Conservation (phyloP, 305 asterid genomes). For the Stenogyne calaminthoides region DNA sequence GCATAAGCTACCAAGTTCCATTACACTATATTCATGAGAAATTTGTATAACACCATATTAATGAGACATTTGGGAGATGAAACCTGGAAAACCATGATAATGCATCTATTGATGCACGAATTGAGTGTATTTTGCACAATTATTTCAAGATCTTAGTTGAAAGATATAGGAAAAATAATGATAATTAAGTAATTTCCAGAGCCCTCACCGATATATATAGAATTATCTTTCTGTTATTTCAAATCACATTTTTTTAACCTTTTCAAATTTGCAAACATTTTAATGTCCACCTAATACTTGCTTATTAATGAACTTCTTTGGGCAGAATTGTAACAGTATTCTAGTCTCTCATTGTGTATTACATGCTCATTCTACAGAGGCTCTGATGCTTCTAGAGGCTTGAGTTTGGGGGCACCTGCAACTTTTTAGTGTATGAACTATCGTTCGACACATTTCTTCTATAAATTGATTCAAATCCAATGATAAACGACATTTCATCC, state of each 20-base stretch:
- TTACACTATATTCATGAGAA: too few relatives aligned
- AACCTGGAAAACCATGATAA: neutral
- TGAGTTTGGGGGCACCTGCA: neutral
- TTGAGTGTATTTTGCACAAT: neutral
- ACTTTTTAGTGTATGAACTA: neutral
- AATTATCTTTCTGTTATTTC: constrained; percentile 11
- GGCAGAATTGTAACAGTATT: constrained; percentile 30
- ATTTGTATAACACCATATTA: neutral
- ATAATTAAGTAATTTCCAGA: neutral
- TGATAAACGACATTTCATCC: constrained; percentile 6
- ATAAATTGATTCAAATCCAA: constrained; percentile 22
- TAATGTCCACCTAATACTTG: constrained; percentile 43
- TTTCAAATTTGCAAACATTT: constrained; percentile 37
- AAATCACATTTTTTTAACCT: constrained; percentile 23
- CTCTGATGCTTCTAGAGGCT: constrained; percentile 3
- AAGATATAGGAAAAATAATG: too few relatives aligned
- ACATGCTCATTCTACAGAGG: neutral
- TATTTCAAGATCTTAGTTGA: neutral
- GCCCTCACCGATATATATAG: neutral
- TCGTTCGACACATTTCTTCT: constrained; percentile 14
- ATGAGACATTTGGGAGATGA: neutral
- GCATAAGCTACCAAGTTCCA: neutral
- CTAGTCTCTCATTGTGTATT: constrained; percentile 10
- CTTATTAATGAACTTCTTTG: constrained; percentile 31
- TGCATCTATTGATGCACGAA: neutral